Conservation (phyloP, 2,329 filamentous ascomycete species). For the Colletotrichum zoysiae region DNA sequence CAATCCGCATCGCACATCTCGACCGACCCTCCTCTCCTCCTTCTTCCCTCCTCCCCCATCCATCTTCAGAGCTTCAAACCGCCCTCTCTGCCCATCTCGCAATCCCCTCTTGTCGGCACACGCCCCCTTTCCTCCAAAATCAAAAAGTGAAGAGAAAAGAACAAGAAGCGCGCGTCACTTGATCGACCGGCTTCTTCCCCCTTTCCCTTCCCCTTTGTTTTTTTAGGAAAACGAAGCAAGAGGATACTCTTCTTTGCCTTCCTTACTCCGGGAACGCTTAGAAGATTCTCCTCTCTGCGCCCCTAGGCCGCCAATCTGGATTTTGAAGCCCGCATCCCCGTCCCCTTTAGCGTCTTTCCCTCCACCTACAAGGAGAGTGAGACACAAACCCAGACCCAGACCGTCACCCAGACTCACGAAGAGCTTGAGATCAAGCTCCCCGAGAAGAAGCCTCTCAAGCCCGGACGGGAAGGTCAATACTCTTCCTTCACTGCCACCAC, state of each 20-base stretch:
- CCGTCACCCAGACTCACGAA: slow-evolving; percentile 75
- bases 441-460: slow-evolving; percentile 67
- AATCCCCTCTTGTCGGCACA: slow-evolving; percentile 15
- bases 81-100: slow-evolving; percentile 31
- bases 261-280: slow-evolving; percentile 70
- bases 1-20: slow-evolving; percentile 43
- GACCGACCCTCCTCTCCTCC: slow-evolving; percentile 41
- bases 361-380: slow-evolving; percentile 85
- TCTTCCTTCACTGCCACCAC: slow-evolving; percentile 77
- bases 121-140: slow-evolving; percentile 38
- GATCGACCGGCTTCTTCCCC: slow-evolving; percentile 48
- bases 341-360: slow-evolving; percentile 99
- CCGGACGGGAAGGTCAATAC: slow-evolving; percentile 98
- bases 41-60: slow-evolving; percentile 41
- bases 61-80: slow-evolving; percentile 41
- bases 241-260: slow-evolving; percentile 77
- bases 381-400: slow-evolving; percentile 58
- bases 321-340: slow-evolving; percentile 99
- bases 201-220: slow-evolving; percentile 64
- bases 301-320: slow-evolving; percentile 95
- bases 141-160: slow-evolving; percentile 43
- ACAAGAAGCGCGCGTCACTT: slow-evolving; percentile 43
- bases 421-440: slow-evolving; percentile 87
- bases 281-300: slow-evolving; percentile 73
- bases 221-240: slow-evolving; percentile 71